Evolutionary conservation across 768 basidiomycete species (phyloP), one percentile per base, ranked within the genome.

Genomic region (Collybiopsis confluens): DNA sequence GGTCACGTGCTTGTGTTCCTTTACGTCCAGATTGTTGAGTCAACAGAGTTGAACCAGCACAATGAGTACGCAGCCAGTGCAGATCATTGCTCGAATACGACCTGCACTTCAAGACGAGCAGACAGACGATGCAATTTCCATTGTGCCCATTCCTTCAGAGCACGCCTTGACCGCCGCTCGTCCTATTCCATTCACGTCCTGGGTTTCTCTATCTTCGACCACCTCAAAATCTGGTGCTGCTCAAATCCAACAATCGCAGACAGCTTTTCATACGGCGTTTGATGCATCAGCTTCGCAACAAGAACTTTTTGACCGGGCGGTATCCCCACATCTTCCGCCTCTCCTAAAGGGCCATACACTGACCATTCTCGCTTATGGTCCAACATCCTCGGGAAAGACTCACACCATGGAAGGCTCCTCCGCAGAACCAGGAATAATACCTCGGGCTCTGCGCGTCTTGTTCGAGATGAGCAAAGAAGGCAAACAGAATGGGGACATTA

Each of bases 371-470:
- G 89, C 90, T 1, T 94, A 94, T 68, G 92, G 92, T 6, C 91
- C 93, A 11, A 94, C 91, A 9, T 92, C 90, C 1, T 91, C 88
- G 4, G 92, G 92, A 16, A 94, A 93, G 73, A 95, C 92, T 0
- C 83, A 92, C 66, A 96, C 93, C 0, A 95, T 96, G 90, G 92
- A 94, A 70, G 92, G 92, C 35, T 83, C 77, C 6, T 76, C 69
- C 35, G 45, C 73, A 1, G 77, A 89, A 28, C 89, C 88, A n/a
- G 92, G 92, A 1, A 85, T 95, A 52, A 94, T 94, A 58, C 90
- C 90, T 21, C 78, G 90, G 24, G 83, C 85, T 5, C 83, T 94
- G n/a, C 69, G 81, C 64, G 78, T 76, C 1, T 78, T 89, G 66
- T 85, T 86, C 62, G 73, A 75, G 49, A 76, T 75, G 62, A 76